phyloP scores from a whole-genome alignment of 768 basidiomycete species.

The Termitomyces sp. region DNA sequence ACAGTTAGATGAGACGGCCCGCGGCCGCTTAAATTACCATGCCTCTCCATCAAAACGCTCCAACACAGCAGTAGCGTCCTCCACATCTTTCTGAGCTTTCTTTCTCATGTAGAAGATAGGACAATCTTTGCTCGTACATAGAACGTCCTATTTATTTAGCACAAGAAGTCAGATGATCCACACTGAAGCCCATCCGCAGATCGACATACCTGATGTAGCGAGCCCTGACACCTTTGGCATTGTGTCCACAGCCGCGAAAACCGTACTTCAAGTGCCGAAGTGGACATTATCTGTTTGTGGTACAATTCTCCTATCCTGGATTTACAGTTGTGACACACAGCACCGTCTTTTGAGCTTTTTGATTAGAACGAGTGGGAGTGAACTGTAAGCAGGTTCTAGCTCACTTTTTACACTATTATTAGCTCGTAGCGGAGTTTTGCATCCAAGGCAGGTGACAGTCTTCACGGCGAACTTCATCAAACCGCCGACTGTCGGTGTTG shows the following conservation, averaged over 20 bases:
- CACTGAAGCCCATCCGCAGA: not conserved
- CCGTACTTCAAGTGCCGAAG: constrained; percentile 80
- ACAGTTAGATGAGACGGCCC: not conserved
- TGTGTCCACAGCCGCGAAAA: constrained; percentile 98
- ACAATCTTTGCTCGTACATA: constrained; percentile 96
- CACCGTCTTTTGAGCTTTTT: constrained; percentile 55
- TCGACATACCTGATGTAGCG: constrained; percentile 75
- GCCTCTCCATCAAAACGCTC: constrained; percentile 79
- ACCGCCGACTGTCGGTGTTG: constrained; percentile 93
- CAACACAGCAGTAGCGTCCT: constrained; percentile 70
- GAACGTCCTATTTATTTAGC: constrained; percentile 62
- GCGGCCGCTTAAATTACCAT: constrained; percentile 40
- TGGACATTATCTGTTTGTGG: constrained; percentile 75
- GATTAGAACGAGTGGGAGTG: not conserved
- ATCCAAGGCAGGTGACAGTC: constrained; percentile 91
- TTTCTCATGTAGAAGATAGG: constrained; percentile 99
- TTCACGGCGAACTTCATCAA: constrained; percentile 99
- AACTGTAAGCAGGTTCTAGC: constrained; percentile 13
- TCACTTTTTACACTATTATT: constrained; percentile 72
- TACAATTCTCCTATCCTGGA: constrained; percentile 85
- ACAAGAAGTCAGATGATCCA: not conserved
- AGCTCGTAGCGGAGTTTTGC: constrained; percentile 80
- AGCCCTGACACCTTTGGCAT: constrained; percentile 98
- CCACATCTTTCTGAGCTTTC: constrained; percentile 97
- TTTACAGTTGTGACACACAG: constrained; percentile 92